Evolutionary conservation across 2,329 filamentous ascomycete species (phyloP), one percentile per base, ranked within the genome.

Genomic region (Cadophora luteo-olivacea): DNA sequence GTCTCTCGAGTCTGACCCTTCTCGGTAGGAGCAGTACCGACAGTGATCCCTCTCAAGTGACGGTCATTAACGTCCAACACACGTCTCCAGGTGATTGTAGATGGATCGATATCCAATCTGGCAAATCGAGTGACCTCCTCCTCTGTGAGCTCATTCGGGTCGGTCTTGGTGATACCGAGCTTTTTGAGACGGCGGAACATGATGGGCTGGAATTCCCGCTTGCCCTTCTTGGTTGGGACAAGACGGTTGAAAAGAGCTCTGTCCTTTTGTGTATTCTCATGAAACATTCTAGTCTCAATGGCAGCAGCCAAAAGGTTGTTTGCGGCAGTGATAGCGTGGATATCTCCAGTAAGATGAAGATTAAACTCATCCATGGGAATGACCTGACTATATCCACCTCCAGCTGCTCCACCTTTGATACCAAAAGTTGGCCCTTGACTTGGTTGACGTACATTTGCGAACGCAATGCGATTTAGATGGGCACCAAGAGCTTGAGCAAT

Each of bases 351-450:
- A 77, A 99, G 83, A 80, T 99, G 96, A 78, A 99, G 84, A 82
- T 99, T 99, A 85, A 99, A 99, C 81, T 99, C 96, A 76, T 99
- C 96, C 96, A 99, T 99, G 68, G 96, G 96, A 76, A 99, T 98
- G 78, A 99, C 96, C 81, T 99, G 96, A 80, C 93, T 97, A 87
- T 98, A 99, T 49, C 96, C 96, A 80, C 96, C 96, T 77, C 96
- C 96, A 67, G 96, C 96, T 69, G 96, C 96, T 77, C 96, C 96
- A 71, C 96, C 96, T 86, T 99, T 99, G 86, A 99, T 98, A 77
- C 96, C 96, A 79, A 99, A 99, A 0, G 96, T 99, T 66, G 96
- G 96, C 4, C 96, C 96, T 83, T 98, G 96, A 76, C 93, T 97
- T 62, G 96, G 96, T 80, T 99, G 96, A 69, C 96, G 90, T 62